Base-by-base conservation (phyloP, 1,284 basidiomycete species). In the Puccinia hordei region DNA sequence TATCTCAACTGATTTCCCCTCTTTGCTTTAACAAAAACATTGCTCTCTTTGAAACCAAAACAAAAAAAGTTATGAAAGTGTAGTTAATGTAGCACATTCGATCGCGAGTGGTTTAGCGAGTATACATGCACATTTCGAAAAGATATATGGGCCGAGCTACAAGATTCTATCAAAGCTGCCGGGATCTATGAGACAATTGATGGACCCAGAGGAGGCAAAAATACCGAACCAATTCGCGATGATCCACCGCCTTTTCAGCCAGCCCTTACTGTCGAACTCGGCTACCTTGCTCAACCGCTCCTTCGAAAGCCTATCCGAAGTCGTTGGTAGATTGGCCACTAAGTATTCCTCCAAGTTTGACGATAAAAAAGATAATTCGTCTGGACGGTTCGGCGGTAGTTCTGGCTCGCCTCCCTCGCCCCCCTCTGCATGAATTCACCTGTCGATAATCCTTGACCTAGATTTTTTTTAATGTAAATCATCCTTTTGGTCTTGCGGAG, bases 31-130 rank as follows among this genome's bases (percentile, higher is more conserved):
- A 30, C 24, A 12, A 35, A 68, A 19, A 35, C 27, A 61, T 46
- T 8, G 22, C 22, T 8, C 35, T 38, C 33, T 17, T 41, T 35
- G 24, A 15, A n/a, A 5, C 5, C 6, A 49, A 71, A 38, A n/a
- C n/a, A n/a, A n/a, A n/a, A 38, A 61, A 24, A 76, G 73, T 38
- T 76, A 76, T 55, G 73, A 76, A 66, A 76, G 51, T 51, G 63
- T 66, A 33, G 66, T 76, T 46, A 76, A 76, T 30, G 65, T 76
- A 10, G 41, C 73, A n/a, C 38, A 76, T 76, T 66, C 61, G n/a
- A 63, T 76, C 5, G 73, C 73, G 10, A 65, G 57, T 30, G 49
- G 59, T 15, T n/a, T 76, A 17, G 63, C 73, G n/a, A 65, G 51
- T 49, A 53, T 76, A 9, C 61, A 76, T 35, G 44, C 33, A 10